Evolutionary conservation across 2,329 filamentous ascomycete species (phyloP).

Genomic region (Fusarium xylarioides): DNA sequence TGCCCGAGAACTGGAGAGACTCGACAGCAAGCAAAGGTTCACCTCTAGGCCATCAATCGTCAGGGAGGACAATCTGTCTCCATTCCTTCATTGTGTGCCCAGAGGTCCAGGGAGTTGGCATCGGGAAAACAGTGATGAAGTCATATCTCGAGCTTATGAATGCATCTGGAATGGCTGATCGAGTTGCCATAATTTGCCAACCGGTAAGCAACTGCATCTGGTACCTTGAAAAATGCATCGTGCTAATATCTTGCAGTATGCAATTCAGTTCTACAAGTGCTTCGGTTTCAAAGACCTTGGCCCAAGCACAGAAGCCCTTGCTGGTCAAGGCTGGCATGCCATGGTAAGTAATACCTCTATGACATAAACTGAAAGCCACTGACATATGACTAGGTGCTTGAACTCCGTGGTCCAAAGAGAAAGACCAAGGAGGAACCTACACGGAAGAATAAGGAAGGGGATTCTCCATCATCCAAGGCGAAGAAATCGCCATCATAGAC

Average conservation of each 20-base stretch:
- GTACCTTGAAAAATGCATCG: too few relatives aligned
- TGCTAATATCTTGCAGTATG: constrained; percentile 54
- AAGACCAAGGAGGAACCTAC: constrained; percentile 41
- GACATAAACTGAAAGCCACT: neutral
- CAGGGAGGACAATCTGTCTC: constrained; percentile 78
- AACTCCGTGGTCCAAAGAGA: constrained; percentile 36
- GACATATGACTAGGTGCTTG: constrained; percentile 33
- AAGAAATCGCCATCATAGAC: constrained; percentile 9
- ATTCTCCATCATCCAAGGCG: constrained; percentile 14
- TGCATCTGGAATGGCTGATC: constrained; percentile 73
- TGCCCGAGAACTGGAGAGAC: constrained; percentile 73
- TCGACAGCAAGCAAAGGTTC: constrained; percentile 53
- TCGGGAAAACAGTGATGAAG: constrained; percentile 78
- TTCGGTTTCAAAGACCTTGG: constrained; percentile 77
- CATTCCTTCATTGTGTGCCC: constrained; percentile 86
- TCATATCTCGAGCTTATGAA: constrained; percentile 81
- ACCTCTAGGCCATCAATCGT: constrained; percentile 73
- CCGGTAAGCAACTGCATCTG: constrained; percentile 58
- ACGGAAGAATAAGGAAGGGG: constrained; percentile 22
- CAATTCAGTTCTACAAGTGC: constrained; percentile 79
- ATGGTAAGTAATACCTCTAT: constrained; percentile 65
- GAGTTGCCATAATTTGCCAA: constrained; percentile 80
- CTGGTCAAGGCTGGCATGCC: constrained; percentile 83
- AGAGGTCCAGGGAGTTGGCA: constrained; percentile 75
- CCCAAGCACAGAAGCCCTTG: constrained; percentile 74